Base-by-base conservation (phyloP, 768 basidiomycete species). In the Hericium alpestre region DNA sequence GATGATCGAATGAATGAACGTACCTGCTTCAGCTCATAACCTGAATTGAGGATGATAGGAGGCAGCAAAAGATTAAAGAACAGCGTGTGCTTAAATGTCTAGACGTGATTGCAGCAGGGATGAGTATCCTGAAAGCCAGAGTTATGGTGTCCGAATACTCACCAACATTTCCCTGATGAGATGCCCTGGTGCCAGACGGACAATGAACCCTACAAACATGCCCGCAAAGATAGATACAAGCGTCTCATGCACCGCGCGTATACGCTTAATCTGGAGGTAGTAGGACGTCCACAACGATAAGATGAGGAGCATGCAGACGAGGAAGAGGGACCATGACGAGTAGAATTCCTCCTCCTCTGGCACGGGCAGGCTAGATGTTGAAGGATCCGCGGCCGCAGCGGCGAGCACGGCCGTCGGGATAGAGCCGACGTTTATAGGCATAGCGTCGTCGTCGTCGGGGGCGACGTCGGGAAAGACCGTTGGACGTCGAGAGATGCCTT, bases 41-140 rank as follows among this genome's bases (percentile, higher is more conserved):
- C 96, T 2, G 93, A 96, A 71, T 94, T 96, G 41, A 99, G 75
- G 67, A 99, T 99, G 69, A 99, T 99, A 1, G 96, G 96, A 5
- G 95, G 96, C 4, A 98, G 81, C n/a, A 99, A 77, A 20, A 98
- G 78, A 70, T 99, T 98, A 78, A 98, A 96, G 76, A 99, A 95
- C 52, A 98, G 77, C 2, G 95, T 97, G 67, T 95, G 92, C 69
- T 90, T 91, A 79, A 95, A 95, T 9, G 90, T 93, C 93, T 95
- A 9, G 9, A 9, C 32, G 32, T 8, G 5, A 9, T 32, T 32
- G 8, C 27, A 32, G 8, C 1, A 4, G 6, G 6, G 0, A 32
- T 32, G 18, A 8, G 20, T 20, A 47, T n/a, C 23, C 22, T 15
- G 12, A 23, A 37, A 9, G 39, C 12, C 0, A 27, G 12, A 23